Base-by-base conservation (phyloP, 306 rosid genomes). In the Clitoria ternatea region DNA sequence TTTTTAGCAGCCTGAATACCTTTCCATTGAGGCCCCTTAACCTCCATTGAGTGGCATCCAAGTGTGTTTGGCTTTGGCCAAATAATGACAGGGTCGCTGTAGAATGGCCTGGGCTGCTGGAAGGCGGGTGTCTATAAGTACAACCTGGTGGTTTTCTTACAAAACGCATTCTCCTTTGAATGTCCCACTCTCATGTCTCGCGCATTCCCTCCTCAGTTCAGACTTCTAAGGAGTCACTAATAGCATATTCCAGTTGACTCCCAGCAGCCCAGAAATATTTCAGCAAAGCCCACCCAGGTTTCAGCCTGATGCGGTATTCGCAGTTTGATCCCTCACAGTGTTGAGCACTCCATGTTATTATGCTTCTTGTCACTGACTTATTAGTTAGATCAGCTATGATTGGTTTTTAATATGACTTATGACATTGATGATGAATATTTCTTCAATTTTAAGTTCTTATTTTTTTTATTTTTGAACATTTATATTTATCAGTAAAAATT, bases 371-470 rank as follows among this genome's bases (percentile, higher is more conserved):
- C 9, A 37, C 20, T 1, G 15, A 61, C 17, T 23, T 22, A 14
- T 22, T 13, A 6, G 61, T 50, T 68, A 35, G 39, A 52, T 36
- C 23, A 29, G 22, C 48, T 19, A 66, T 6, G n/a, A 54, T 48
- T 4, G 44, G 33, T 22, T 30, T 66, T 48, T 19, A 22, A 48
- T 11, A 49, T 32, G 36, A 39, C 15, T 49, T 20, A 33, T 67
- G 36, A 67, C 5, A 49, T 27, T 55, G 14, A 26, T 55, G 62
- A 29, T 27, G 22, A 55, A 29, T 55, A 26, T 55, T 11, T 32
- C 35, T 67, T 67, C 15, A 49, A 49, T 53, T 49, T 67, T 29
- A 47, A 69, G 19, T 54, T n/a, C n/a, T n/a, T 13, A 8, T 63
- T 15, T 14, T 39, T 37, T 36, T 8, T 9, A 8, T 12, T 19